These are phyloP conservation scores for Russula dissimulans DNA, from an alignment of 768 basidiomycete species.

Conservation along the genomic window DNA sequence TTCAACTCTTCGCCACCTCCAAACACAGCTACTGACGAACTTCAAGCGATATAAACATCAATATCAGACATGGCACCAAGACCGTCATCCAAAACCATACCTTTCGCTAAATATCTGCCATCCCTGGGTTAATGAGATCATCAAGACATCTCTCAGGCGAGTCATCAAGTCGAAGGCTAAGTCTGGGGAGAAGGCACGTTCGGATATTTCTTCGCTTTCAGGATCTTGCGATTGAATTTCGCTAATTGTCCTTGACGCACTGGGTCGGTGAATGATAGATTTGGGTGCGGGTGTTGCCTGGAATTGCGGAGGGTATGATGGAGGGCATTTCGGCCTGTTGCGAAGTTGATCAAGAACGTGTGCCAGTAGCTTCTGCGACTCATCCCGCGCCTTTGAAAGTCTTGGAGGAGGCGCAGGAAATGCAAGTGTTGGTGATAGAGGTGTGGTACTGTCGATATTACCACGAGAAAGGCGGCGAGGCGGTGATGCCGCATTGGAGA, in stretches of 20 bases:
- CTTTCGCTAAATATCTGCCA: conserved; percentile 16
- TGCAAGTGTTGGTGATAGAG: conserved; percentile 18
- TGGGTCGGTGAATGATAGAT: background rate
- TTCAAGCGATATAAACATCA: background rate
- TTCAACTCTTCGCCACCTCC: background rate
- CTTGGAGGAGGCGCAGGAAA: conserved; percentile 23
- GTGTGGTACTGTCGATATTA: conserved; percentile 22
- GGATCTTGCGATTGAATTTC: background rate
- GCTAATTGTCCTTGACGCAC: conserved; percentile 2
- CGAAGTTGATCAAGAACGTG: conserved; percentile 59
- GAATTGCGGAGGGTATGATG: background rate
- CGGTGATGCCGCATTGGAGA: conserved; percentile 22
- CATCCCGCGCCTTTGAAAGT: conserved; percentile 39
- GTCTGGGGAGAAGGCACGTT: conserved; percentile 50
- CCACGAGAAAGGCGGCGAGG: conserved; percentile 26
- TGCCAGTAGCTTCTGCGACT: conserved; percentile 59
- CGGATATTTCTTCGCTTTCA: conserved; percentile 40
- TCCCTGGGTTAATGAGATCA: conserved; percentile 9
- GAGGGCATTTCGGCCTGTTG: conserved; percentile 43
- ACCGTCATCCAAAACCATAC: background rate
- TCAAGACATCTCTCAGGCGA: conserved; percentile 51
- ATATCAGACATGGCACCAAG: background rate
- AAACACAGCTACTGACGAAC: background rate
- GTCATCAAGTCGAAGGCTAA: conserved; percentile 53
- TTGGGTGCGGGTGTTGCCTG: background rate